Conservation (phyloP, 208 protist genomes). For the Trypanosoma avium region DNA sequence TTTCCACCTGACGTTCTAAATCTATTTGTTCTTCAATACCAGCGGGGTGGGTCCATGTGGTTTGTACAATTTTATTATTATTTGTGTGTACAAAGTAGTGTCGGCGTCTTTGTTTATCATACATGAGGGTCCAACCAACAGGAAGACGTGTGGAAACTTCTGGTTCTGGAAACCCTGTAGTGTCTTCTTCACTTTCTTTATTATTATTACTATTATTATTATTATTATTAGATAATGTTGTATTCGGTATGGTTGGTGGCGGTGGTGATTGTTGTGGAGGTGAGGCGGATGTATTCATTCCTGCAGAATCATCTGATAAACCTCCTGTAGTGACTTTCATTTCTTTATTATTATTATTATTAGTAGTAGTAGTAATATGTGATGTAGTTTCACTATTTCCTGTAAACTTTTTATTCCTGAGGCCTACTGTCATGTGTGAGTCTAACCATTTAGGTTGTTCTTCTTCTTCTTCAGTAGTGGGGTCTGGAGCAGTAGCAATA, state of each 20-base stretch:
- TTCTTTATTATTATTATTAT: not conserved
- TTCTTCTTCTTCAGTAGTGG: no score
- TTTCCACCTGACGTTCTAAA: slow-evolving; percentile 34
- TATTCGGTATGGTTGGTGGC: not conserved
- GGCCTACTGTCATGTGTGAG: no score
- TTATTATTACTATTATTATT: not conserved
- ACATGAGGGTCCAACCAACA: slow-evolving; percentile 53
- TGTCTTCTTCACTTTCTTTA: not conserved
- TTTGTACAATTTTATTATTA: slow-evolving; percentile 25
- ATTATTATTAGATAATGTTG: not conserved
- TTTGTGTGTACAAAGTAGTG: slow-evolving; percentile 70
- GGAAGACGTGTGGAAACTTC: slow-evolving; percentile 55
- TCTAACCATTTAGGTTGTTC: no score
- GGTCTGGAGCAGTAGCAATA: no score
- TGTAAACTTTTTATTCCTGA: no score
- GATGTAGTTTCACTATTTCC: no score
- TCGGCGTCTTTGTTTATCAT: slow-evolving; percentile 42
- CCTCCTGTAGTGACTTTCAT: no score
- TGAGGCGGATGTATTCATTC: not conserved
- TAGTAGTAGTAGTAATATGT: not conserved
- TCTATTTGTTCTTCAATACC: slow-evolving; percentile 47
- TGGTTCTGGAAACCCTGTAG: slow-evolving; percentile 34
- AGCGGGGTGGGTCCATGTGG: slow-evolving; percentile 70
- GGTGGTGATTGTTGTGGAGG: not conserved
- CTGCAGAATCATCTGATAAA: no score